Percentiles rank a stretch among this genome's conserved stretches.
Evolutionary conservation across 2,329 filamentous ascomycete genomes (phyloP).

Genomic region (Fusarium verticillioides): DNA sequence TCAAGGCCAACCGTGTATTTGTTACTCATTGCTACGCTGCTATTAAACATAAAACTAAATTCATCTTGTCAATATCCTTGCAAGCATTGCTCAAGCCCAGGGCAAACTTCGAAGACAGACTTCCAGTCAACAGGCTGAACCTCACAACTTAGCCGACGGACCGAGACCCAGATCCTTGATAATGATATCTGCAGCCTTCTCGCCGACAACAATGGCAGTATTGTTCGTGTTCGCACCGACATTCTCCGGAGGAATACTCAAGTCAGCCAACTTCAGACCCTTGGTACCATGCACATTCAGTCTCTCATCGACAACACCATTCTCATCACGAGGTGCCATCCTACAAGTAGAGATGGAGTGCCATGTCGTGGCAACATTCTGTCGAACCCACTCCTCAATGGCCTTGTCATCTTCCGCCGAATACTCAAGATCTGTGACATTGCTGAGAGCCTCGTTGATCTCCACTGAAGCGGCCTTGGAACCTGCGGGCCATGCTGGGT

Average conservation of each 20-base stretch:
- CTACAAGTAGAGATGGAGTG: conserved; percentile 59
- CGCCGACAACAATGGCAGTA: conserved; percentile 60
- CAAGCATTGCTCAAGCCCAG: not conserved
- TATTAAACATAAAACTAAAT: not conserved
- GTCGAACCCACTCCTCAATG: conserved; percentile 58
- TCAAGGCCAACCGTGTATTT: not conserved
- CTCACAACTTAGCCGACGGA: not conserved
- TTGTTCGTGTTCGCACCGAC: conserved; percentile 62
- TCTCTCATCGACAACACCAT: conserved; percentile 51
- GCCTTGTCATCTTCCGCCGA: conserved; percentile 60
- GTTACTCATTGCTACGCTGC: not conserved
- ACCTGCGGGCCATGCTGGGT: conserved; percentile 57
- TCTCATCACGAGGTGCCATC: conserved; percentile 55
- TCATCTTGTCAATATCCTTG: accelerated
- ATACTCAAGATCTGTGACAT: conserved; percentile 58
- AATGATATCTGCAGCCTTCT: conserved; percentile 58
- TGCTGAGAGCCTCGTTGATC: conserved; percentile 51
- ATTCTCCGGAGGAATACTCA: conserved; percentile 53
- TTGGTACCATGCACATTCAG: conserved; percentile 57
- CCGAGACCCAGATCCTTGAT: conserved; percentile 49
- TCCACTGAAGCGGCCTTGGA: conserved; percentile 59
- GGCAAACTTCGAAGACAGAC: accelerated
- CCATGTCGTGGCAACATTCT: conserved; percentile 57
- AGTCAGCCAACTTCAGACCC: conserved; percentile 55
- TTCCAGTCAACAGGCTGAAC: no score